These are phyloP conservation scores for Akanthomyces dipterigenus DNA, from an alignment of 2,329 filamentous ascomycete genomes.

Conservation along the genomic window DNA sequence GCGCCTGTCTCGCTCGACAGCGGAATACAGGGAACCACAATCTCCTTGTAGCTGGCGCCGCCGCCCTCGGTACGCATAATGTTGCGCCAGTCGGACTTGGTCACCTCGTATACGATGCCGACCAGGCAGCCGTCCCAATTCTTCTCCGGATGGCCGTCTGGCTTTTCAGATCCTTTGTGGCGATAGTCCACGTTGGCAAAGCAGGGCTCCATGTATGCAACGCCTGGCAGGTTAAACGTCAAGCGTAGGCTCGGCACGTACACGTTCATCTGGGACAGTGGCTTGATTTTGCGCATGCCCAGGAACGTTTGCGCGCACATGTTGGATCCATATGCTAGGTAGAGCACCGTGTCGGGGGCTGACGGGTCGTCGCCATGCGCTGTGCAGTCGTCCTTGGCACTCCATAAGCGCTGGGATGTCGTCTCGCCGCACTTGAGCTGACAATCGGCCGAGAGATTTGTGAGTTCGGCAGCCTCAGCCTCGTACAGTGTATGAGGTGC, in stretches of 20 bases:
- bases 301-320: constrained; percentile 74
- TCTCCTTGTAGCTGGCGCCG: constrained; percentile 75
- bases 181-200: constrained; percentile 75
- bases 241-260: constrained; percentile 70
- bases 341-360: constrained; percentile 53
- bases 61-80: constrained; percentile 91
- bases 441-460: constrained; percentile 18
- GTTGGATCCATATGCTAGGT: constrained; percentile 90
- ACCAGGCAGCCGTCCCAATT: constrained; percentile 75
- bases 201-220: constrained; percentile 85
- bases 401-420: constrained; percentile 22
- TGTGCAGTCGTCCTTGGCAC: constrained; percentile 19
- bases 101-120: constrained; percentile 94
- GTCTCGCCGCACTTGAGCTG: constrained; percentile 25
- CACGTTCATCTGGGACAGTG: constrained; percentile 75
- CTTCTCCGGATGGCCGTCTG: constrained; percentile 6
- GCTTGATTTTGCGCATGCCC: constrained; percentile 69
- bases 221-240: constrained; percentile 76
- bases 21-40: constrained; percentile 69
- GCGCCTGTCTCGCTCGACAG: constrained; percentile 41
- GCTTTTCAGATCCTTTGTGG: constrained; percentile 17
- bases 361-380: constrained; percentile 17
- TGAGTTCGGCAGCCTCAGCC: constrained; percentile 14
- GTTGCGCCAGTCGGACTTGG: constrained; percentile 68
- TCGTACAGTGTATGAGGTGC: constrained; percentile 19